Percentiles rank a stretch among this genome's conserved stretches.
phyloP scores from a whole-genome alignment of 139 green algal species.

The Yamagishiella unicocca region DNA sequence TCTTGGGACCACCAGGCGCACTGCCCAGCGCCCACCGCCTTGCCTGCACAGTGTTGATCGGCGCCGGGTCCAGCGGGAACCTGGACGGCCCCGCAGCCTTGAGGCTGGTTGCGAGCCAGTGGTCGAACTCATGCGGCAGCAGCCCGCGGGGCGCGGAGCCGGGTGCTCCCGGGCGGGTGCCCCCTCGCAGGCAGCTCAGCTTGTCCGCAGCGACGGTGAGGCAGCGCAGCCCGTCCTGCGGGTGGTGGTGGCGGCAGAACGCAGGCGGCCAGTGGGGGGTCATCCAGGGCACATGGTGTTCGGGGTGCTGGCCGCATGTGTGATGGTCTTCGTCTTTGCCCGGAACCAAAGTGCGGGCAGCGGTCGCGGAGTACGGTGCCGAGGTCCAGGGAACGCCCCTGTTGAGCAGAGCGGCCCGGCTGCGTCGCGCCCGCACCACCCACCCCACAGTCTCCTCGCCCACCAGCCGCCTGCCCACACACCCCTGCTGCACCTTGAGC shows the following conservation, averaged over 20 bases:
- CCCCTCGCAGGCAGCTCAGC: slow-evolving; percentile 43
- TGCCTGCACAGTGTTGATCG: slow-evolving; percentile 33
- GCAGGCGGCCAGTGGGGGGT: too few relatives aligned
- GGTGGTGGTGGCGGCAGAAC: too few relatives aligned
- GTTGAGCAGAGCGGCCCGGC: too few relatives aligned
- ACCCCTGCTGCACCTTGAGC: not conserved
- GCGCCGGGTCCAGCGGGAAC: not conserved
- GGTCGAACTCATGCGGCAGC: slow-evolving; percentile 45
- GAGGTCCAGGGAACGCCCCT: too few relatives aligned
- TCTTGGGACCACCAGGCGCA: not conserved
- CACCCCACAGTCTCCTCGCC: not conserved
- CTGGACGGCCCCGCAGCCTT: not conserved
- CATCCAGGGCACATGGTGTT: too few relatives aligned
- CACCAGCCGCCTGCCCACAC: not conserved
- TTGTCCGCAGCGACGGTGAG: slow-evolving; percentile 7
- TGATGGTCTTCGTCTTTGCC: too few relatives aligned
- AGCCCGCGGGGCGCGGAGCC: slow-evolving; percentile 5
- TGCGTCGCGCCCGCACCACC: too few relatives aligned
- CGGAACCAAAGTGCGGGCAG: too few relatives aligned
- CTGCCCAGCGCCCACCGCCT: not conserved
- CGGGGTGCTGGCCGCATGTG: too few relatives aligned
- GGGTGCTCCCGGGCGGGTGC: not conserved
- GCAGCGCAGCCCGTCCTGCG: slow-evolving; percentile 22
- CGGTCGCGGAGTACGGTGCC: too few relatives aligned
- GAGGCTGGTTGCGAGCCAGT: slow-evolving; percentile 11